phyloP scores from a whole-genome alignment of 2,329 filamentous ascomycete species.

The Colletotrichum tofieldiae region DNA sequence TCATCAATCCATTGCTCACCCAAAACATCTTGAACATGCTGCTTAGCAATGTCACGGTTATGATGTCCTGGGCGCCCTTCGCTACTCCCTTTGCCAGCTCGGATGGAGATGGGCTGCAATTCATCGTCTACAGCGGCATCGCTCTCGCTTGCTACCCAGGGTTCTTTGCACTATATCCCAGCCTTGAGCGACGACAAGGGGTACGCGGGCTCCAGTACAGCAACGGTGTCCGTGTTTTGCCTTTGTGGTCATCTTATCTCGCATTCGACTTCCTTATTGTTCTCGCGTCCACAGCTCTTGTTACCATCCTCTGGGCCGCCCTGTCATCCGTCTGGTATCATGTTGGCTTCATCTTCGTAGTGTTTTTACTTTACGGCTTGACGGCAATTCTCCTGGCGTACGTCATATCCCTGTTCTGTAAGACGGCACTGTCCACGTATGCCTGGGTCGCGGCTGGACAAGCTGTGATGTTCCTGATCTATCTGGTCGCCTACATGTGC shows the following conservation, averaged over 20 bases:
- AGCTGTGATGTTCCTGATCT: slow-evolving; percentile 79
- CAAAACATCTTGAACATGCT: slow-evolving; percentile 79
- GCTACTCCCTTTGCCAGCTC: slow-evolving; percentile 80
- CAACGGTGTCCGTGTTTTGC: slow-evolving; percentile 86
- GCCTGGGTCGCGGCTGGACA: slow-evolving; percentile 86
- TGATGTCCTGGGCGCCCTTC: slow-evolving; percentile 81
- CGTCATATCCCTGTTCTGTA: slow-evolving; percentile 84
- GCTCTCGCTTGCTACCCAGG: slow-evolving; percentile 85
- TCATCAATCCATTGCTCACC: slow-evolving; percentile 72
- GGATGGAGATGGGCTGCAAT: slow-evolving; percentile 79
- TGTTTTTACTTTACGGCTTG: slow-evolving; percentile 76
- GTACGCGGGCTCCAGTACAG: slow-evolving; percentile 92
- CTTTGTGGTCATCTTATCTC: slow-evolving; percentile 88
- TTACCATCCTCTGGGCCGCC: slow-evolving; percentile 78
- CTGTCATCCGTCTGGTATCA: slow-evolving; percentile 81
- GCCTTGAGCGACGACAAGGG: slow-evolving; percentile 83
- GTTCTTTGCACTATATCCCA: slow-evolving; percentile 91
- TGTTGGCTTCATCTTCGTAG: slow-evolving; percentile 84
- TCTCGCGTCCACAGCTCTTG: slow-evolving; percentile 75
- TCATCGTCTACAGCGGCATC: slow-evolving; percentile 86
- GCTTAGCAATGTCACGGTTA: slow-evolving; percentile 78
- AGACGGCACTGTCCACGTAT: slow-evolving; percentile 86
- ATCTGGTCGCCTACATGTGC: slow-evolving; percentile 79
- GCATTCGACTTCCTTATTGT: slow-evolving; percentile 86
- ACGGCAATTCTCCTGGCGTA: slow-evolving; percentile 85